Conservation (phyloP, 2,329 filamentous ascomycete species). For the Lasiodiplodia sp. region DNA sequence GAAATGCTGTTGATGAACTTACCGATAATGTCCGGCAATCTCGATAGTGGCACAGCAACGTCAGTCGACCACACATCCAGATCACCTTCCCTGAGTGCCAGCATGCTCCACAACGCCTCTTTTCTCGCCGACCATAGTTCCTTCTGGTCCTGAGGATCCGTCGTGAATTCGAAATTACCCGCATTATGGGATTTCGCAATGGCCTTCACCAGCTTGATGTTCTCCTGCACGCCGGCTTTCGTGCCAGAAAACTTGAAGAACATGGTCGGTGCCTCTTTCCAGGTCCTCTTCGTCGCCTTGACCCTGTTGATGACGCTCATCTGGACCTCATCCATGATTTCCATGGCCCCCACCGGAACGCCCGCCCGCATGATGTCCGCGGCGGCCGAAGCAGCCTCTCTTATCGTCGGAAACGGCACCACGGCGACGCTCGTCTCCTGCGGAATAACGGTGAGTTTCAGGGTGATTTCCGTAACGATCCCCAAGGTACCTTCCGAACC, state of each 20-base stretch:
- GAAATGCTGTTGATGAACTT: conserved; percentile 32
- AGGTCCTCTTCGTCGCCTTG: conserved; percentile 73
- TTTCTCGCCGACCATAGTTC: conserved; percentile 68
- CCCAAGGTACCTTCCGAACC: conserved; percentile 84
- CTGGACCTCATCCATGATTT: conserved; percentile 88
- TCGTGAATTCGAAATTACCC: conserved; percentile 63
- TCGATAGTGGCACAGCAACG: conserved; percentile 67
- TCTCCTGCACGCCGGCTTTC: conserved; percentile 72
- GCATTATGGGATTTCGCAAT: conserved; percentile 70
- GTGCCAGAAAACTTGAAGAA: conserved; percentile 89
- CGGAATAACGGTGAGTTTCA: conserved; percentile 80
- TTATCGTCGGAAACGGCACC: conserved; percentile 78
- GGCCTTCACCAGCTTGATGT: conserved; percentile 71
- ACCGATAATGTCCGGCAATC: conserved; percentile 69
- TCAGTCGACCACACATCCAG: conserved; percentile 69
- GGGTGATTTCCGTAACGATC: conserved; percentile 81
- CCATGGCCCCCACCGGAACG: conserved; percentile 77
- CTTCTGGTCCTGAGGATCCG: conserved; percentile 61
- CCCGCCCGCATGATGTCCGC: conserved; percentile 78
- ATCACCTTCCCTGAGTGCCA: conserved; percentile 62
- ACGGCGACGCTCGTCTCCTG: conserved; percentile 80
- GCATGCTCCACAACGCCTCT: conserved; percentile 67
- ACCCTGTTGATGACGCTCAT: conserved; percentile 83
- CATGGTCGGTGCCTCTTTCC: conserved; percentile 78
- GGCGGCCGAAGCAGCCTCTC: conserved; percentile 76